Conservation (phyloP, 805 yeast genomes). For the Monosporozyma servazzii region DNA sequence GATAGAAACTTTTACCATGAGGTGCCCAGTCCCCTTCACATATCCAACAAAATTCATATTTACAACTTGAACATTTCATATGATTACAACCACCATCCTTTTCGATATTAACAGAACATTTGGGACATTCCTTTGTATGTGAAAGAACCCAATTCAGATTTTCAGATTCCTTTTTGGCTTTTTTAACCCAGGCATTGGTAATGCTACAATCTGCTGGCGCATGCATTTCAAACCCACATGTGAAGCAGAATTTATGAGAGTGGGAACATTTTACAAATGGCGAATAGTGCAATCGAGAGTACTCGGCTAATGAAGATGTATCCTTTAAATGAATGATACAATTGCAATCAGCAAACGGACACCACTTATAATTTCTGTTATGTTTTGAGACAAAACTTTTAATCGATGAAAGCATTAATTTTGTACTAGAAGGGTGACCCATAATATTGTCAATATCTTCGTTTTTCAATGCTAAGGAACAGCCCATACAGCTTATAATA, state of each 20-base stretch:
- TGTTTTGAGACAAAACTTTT: conserved; percentile 46
- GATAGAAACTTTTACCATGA: conserved; percentile 57
- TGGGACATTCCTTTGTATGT: conserved; percentile 81
- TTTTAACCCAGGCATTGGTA: conserved; percentile 61
- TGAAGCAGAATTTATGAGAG: conserved; percentile 68
- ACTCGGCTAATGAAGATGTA: conserved; percentile 21
- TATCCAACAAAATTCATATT: conserved; percentile 85
- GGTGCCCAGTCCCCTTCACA: conserved; percentile 68
- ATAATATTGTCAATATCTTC: conserved; percentile 35
- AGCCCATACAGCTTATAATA: conserved; percentile 58
- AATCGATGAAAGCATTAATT: conserved; percentile 32
- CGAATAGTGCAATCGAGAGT: conserved; percentile 27
- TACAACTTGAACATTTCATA: conserved; percentile 79
- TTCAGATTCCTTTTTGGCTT: conserved; percentile 80
- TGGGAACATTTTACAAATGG: conserved; percentile 64
- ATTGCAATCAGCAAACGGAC: conserved; percentile 79
- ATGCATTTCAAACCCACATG: conserved; percentile 70
- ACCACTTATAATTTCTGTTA: conserved; percentile 49
- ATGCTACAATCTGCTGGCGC: conserved; percentile 74
- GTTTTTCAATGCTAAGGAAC: conserved; percentile 33
- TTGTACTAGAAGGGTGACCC: conserved; percentile 29
- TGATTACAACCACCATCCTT: conserved; percentile 97
- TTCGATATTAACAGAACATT: conserved; percentile 71
- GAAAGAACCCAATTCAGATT: conserved; percentile 80
- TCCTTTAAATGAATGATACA: conserved; percentile 41